Evolutionary conservation across 1,284 basidiomycete species (phyloP), one percentile per base, ranked within the genome.

Genomic region (Sporisorium graminicola): DNA sequence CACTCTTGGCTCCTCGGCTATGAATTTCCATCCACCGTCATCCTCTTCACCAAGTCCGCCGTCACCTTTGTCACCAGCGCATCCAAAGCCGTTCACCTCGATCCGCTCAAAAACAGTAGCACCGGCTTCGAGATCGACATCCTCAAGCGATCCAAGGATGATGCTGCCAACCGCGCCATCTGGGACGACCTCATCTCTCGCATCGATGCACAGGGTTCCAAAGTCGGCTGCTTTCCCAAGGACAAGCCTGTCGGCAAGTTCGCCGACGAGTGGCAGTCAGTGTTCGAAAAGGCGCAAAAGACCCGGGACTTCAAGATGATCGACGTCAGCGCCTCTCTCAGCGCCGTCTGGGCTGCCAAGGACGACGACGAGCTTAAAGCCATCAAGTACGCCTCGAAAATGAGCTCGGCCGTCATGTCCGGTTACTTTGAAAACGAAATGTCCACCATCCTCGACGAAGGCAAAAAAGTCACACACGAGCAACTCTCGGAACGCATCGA

Each of bases 1-100:
- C 78, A 78, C 62, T 94, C 94, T 79, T 98, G 94, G 92, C 89
- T 98, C 10, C 89, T 98, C 35, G 96, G 95, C 26, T 98, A 95
- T 86, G 96, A 98, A 86, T 98, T 98, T 83, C 95, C 95, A 0
- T 94, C 94, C 0, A 98, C 95, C 0, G 88, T 98, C 47, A 90
- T 95, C 64, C 87, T 96, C 37, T 92, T 98, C 78, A 89, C 92
- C 77, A 78, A 81, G 14, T 91, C 91, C 79, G 88, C 91, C 58
- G 87, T 98, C 31, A 89, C 88, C 31, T 92, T 98, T 63, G 88
- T 98, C 44, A 95, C 93, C 76, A 96, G 94, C 22, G 90, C 92
- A 4, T 92, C 92, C 33, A 98, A 98, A 90, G 82, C 82, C 54
- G 79, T 77, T 27, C 79, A 77, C 31, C 74, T 83, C 29, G 80